These are phyloP conservation scores for Monosporascus cannonballus DNA, from an alignment of 2,329 filamentous ascomycete species.

Conservation along the genomic window DNA sequence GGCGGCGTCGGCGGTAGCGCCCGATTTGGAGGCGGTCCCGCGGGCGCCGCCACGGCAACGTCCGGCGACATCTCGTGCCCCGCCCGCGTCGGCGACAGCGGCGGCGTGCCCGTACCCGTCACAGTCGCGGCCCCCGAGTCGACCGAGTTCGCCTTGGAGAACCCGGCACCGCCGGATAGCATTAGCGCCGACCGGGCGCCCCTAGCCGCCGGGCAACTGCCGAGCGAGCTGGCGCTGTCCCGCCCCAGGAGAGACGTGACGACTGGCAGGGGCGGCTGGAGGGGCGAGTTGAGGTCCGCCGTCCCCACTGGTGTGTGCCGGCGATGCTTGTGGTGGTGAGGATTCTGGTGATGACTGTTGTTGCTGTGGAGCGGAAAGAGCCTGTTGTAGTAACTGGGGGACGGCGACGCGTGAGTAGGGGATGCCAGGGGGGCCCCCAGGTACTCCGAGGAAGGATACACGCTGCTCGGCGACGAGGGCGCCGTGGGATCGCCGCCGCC, in stretches of 20 bases:
- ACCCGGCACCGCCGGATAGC: slow-evolving; percentile 4
- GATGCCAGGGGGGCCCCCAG: slow-evolving; percentile 22
- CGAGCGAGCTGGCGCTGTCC: slow-evolving; percentile 10
- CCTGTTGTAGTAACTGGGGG: slow-evolving; percentile 21
- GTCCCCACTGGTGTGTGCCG: slow-evolving; percentile 2
- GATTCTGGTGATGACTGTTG: background rate
- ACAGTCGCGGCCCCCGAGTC: slow-evolving; percentile 8
- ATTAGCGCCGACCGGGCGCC: background rate
- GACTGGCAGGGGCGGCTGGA: slow-evolving; percentile 4
- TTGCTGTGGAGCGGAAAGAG: slow-evolving; percentile 24
- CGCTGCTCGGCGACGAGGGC: slow-evolving; percentile 8
- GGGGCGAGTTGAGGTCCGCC: slow-evolving; percentile 7
- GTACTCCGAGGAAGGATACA: background rate
- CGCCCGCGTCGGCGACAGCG: slow-evolving; percentile 28
- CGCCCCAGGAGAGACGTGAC: background rate
- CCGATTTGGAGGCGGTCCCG: slow-evolving; percentile 39
- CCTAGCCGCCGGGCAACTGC: slow-evolving; percentile 4
- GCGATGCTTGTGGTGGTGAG: slow-evolving; percentile 10
- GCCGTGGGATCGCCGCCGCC: background rate
- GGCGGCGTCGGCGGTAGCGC: slow-evolving; percentile 31
- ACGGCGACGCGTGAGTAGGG: slow-evolving; percentile 30
- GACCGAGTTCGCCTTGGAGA: slow-evolving; percentile 20
- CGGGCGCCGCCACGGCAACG: slow-evolving; percentile 23
- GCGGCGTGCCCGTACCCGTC: slow-evolving; percentile 12
- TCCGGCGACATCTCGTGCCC: slow-evolving; percentile 30